phyloP scores from a whole-genome alignment of 2,329 filamentous ascomycete species.

The Blastomyces emzantsi region DNA sequence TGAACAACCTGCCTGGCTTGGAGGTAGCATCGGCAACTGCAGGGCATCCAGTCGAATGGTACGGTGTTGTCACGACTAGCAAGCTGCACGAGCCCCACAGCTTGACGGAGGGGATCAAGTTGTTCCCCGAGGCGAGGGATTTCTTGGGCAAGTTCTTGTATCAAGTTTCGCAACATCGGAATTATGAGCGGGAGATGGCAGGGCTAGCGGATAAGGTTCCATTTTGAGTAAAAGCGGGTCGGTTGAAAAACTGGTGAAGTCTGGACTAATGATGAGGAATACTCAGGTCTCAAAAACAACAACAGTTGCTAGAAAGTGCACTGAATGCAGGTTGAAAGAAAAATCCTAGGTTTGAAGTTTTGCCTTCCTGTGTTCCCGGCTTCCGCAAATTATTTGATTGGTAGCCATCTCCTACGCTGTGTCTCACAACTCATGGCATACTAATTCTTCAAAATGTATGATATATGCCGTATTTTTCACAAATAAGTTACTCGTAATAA shows the following conservation, averaged over 20 bases:
- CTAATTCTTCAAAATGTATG: too few relatives aligned
- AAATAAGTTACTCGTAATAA: background rate
- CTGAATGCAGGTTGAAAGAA: background rate
- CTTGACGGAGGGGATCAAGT: conserved; percentile 52
- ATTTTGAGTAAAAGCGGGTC: conserved; percentile 42
- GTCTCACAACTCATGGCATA: too few relatives aligned
- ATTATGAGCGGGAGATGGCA: conserved; percentile 64
- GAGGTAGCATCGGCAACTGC: conserved; percentile 41
- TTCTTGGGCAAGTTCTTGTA: conserved; percentile 65
- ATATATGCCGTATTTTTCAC: too few relatives aligned
- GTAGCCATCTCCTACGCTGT: too few relatives aligned
- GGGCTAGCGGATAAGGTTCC: conserved; percentile 59
- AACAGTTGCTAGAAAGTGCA: background rate
- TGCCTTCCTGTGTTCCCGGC: background rate
- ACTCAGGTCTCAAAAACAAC: background rate
- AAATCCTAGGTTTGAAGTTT: background rate
- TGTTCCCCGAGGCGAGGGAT: conserved; percentile 57
- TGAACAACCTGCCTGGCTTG: conserved; percentile 40
- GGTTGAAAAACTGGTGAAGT: background rate
- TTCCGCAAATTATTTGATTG: too few relatives aligned
- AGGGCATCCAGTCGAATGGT: conserved; percentile 53
- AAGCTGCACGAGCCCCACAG: conserved; percentile 45
- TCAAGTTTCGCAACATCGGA: conserved; percentile 61
- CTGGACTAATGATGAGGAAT: background rate
- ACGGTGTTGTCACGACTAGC: conserved; percentile 65